Percentiles rank a stretch among this genome's conserved stretches.
These are phyloP conservation scores for Colletotrichum agaves DNA, from an alignment of 2,329 filamentous ascomycete genomes.

Conservation along the genomic window DNA sequence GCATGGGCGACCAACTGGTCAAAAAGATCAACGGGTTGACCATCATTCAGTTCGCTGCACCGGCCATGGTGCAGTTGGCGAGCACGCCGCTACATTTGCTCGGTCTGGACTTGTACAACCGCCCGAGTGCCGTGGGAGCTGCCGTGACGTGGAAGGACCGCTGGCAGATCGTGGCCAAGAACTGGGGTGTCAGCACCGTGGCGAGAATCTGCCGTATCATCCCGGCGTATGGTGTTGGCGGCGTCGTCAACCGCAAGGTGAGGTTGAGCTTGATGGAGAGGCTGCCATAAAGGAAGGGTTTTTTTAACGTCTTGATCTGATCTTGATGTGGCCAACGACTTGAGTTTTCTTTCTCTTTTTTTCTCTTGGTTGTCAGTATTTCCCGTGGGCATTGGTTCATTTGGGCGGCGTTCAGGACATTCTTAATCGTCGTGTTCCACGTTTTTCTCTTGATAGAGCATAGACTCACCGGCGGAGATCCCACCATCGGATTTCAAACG, in stretches of 20 bases:
- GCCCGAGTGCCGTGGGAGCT: slow-evolving; percentile 54
- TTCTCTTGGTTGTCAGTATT: slow-evolving; percentile 11
- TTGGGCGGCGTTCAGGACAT: slow-evolving; percentile 32
- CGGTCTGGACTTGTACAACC: slow-evolving; percentile 88
- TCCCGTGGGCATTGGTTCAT: slow-evolving; percentile 22
- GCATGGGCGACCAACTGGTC: slow-evolving; percentile 64
- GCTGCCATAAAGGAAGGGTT: background rate
- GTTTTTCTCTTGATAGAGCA: slow-evolving; percentile 2
- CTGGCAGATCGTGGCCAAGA: slow-evolving; percentile 73
- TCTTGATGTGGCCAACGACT: slow-evolving; percentile 6
- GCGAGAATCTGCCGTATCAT: slow-evolving; percentile 87
- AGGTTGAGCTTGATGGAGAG: slow-evolving; percentile 71
- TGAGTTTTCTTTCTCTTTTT: background rate
- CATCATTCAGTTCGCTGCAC: slow-evolving; percentile 82
- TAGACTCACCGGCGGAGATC: slow-evolving; percentile 9
- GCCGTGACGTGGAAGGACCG: slow-evolving; percentile 65
- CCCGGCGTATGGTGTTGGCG: slow-evolving; percentile 88
- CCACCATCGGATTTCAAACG: background rate
- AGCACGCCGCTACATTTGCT: slow-evolving; percentile 88
- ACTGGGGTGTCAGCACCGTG: slow-evolving; percentile 78
- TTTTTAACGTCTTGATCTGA: slow-evolving; percentile 1
- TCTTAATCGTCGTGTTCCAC: background rate
- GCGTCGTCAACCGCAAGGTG: slow-evolving; percentile 83
- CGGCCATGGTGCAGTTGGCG: slow-evolving; percentile 80
- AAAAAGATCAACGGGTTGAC: slow-evolving; percentile 63